A percentile compares a stretch with the other conserved stretches of the same genome.
These are phyloP conservation scores for Scedosporium aurantiacum DNA, from an alignment of 2,329 filamentous ascomycete genomes.

Conservation along the genomic window DNA sequence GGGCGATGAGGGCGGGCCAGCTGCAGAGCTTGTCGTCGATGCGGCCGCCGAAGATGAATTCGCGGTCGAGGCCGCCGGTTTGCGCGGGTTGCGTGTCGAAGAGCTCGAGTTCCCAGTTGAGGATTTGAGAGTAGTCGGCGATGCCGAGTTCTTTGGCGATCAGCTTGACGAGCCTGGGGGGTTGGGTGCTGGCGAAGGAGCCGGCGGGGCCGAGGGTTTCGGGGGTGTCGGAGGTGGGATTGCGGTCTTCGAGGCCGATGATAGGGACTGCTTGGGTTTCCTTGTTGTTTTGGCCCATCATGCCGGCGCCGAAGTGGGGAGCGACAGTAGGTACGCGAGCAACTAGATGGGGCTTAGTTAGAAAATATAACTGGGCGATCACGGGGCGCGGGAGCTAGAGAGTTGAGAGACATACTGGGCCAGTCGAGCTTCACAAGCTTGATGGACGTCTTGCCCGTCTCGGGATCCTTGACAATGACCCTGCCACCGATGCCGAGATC, in stretches of 20 bases:
- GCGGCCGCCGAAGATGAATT: slow-evolving; percentile 89
- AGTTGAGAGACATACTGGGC: slow-evolving; percentile 40
- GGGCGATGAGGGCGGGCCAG: slow-evolving; percentile 76
- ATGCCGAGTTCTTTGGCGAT: slow-evolving; percentile 73
- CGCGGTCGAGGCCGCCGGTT: slow-evolving; percentile 74
- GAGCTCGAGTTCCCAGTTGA: slow-evolving; percentile 96
- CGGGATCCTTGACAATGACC: slow-evolving; percentile 67
- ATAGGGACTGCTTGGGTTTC: slow-evolving; percentile 95
- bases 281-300: slow-evolving; percentile 58
- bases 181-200: slow-evolving; percentile 74
- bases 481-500: slow-evolving; percentile 85
- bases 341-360: slow-evolving; percentile 27
- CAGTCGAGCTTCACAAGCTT: slow-evolving; percentile 86
- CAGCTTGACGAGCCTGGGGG: slow-evolving; percentile 70
- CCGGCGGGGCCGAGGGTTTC: slow-evolving; percentile 49
- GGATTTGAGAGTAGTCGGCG: slow-evolving; percentile 53
- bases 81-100: slow-evolving; percentile 82
- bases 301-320: slow-evolving; percentile 78
- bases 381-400: not conserved
- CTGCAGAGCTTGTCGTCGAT: slow-evolving; percentile 98
- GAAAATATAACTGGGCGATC: not conserved
- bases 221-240: slow-evolving; percentile 25
- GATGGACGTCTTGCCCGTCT: slow-evolving; percentile 63
- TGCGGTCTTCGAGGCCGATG: slow-evolving; percentile 72
- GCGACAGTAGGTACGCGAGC: slow-evolving; percentile 85